Evolutionary conservation across 225 moss, liverwort and hornwort species (phyloP).

Genomic region (Sphagnum contortum): DNA sequence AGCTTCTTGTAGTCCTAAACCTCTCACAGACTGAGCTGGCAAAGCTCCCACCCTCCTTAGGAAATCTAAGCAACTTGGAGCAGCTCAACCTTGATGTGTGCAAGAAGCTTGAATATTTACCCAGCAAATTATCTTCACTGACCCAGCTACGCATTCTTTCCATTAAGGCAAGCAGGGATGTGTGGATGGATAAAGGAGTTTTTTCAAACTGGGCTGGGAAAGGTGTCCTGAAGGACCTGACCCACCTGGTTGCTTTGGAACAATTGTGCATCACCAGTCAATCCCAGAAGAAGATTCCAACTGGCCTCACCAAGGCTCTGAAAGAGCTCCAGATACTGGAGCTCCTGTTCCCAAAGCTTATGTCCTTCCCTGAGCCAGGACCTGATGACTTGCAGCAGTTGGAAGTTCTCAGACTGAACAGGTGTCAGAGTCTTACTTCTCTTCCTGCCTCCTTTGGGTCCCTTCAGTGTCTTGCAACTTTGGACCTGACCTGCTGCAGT

Average conservation of each 20-base stretch:
- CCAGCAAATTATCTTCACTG: slow-evolving; percentile 4
- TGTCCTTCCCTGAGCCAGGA: too few species aligned
- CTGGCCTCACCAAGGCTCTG: too few species aligned
- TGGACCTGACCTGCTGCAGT: background rate
- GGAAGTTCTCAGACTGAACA: background rate
- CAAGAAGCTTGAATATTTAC: background rate
- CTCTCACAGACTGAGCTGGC: background rate
- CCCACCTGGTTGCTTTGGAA: slow-evolving; percentile 8
- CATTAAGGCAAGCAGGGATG: too few species aligned
- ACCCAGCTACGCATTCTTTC: too few species aligned
- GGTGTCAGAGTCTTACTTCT: slow-evolving; percentile 2
- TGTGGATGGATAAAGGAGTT: slow-evolving; percentile 2
- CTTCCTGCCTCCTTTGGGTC: slow-evolving; percentile 5
- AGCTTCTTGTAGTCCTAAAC: slow-evolving; percentile 1
- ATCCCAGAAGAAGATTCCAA: background rate
- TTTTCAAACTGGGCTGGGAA: background rate
- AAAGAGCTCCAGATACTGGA: too few species aligned
- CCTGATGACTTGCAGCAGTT: slow-evolving; percentile 11
- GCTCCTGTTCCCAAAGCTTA: too few species aligned
- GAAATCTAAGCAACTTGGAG: background rate
- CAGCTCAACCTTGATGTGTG: background rate
- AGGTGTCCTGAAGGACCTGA: slow-evolving; percentile 10
- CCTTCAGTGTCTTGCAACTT: slow-evolving; percentile 4
- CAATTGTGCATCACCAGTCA: background rate
- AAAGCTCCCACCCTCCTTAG: background rate